Evolutionary conservation across 257 asterid genomes (phyloP).

Genomic region (Catharanthus roseus): DNA sequence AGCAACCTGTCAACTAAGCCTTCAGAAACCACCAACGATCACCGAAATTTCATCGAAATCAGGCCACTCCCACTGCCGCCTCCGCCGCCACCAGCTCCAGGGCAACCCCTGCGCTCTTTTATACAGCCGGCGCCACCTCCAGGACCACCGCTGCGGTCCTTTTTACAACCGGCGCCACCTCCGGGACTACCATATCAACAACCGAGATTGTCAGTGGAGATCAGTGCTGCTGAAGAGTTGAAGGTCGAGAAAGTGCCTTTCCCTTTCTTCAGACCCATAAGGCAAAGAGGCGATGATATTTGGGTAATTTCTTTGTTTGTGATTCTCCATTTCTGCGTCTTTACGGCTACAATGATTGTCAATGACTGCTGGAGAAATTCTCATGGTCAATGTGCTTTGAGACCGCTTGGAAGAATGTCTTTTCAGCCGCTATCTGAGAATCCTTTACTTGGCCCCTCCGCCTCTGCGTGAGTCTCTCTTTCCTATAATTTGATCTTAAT

Average conservation of each 20-base stretch:
- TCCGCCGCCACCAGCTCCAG: background rate
- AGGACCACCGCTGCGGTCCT: background rate
- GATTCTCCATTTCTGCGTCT: conserved; percentile 58
- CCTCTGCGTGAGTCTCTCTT: conserved; percentile 58
- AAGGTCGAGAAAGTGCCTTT: conserved; percentile 52
- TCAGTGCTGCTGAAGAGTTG: conserved; percentile 36
- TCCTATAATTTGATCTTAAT: background rate
- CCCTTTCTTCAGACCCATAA: conserved; percentile 63
- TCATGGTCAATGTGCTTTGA: conserved; percentile 51
- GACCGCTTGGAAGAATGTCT: conserved; percentile 61
- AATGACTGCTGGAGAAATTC: conserved; percentile 75
- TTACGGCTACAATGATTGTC: conserved; percentile 57
- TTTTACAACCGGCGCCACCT: background rate
- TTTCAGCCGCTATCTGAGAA: conserved; percentile 77
- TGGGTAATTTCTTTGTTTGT: conserved; percentile 77
- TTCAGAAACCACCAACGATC: conserved; percentile 3
- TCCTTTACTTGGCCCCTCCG: conserved; percentile 88
- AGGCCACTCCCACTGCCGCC: background rate
- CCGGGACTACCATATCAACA: conserved; percentile 11
- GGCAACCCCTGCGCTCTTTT: background rate
- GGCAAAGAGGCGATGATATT: conserved; percentile 57
- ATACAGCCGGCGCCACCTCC: background rate
- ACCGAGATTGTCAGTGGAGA: conserved; percentile 40
- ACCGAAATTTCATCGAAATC: background rate
- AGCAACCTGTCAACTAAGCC: conserved; percentile 8